These are phyloP conservation scores for Ananas comosus DNA, from an alignment of 176 grass and related monocot genomes.

Conservation along the genomic window DNA sequence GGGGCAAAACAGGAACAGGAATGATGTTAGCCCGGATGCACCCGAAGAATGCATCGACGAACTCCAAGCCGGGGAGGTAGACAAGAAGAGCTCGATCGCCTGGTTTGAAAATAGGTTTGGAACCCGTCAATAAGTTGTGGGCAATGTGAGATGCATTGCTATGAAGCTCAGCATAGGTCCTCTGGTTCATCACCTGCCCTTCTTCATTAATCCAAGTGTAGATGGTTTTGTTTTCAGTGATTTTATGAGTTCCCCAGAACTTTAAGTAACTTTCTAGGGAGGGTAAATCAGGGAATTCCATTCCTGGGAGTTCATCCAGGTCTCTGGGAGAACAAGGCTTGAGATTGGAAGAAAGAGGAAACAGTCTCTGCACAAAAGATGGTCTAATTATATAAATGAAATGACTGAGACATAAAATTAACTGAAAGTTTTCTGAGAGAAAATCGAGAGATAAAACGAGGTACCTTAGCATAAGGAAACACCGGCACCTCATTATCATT, in stretches of 20 bases:
- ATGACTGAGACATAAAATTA: too few species aligned
- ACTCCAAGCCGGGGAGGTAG: conserved; percentile 60
- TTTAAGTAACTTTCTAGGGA: conserved; percentile 53
- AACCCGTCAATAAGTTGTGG: conserved; percentile 39
- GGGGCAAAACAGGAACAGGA: conserved; percentile 60
- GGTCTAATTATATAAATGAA: conserved; percentile 21
- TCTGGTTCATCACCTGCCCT: conserved; percentile 43
- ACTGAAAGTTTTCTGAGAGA: background rate
- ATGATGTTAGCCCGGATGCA: conserved; percentile 58
- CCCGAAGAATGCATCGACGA: conserved; percentile 63
- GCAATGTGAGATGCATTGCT: conserved; percentile 55
- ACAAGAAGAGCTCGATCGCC: conserved; percentile 60
- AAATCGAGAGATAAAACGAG: background rate
- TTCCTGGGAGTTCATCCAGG: conserved; percentile 49
- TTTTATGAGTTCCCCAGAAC: conserved; percentile 56
- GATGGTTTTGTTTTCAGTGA: conserved; percentile 31
- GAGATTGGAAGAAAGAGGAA: conserved; percentile 30
- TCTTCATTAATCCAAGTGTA: conserved; percentile 72
- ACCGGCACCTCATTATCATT: conserved; percentile 22
- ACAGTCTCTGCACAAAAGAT: conserved; percentile 53
- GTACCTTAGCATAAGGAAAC: conserved; percentile 66
- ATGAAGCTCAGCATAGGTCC: conserved; percentile 59
- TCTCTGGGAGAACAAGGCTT: conserved; percentile 43
- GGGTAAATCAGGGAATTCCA: conserved; percentile 46
- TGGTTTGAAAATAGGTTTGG: conserved; percentile 41